Base-by-base conservation (phyloP, 2,329 filamentous ascomycete species). In the Zopfia rhizophila region DNA sequence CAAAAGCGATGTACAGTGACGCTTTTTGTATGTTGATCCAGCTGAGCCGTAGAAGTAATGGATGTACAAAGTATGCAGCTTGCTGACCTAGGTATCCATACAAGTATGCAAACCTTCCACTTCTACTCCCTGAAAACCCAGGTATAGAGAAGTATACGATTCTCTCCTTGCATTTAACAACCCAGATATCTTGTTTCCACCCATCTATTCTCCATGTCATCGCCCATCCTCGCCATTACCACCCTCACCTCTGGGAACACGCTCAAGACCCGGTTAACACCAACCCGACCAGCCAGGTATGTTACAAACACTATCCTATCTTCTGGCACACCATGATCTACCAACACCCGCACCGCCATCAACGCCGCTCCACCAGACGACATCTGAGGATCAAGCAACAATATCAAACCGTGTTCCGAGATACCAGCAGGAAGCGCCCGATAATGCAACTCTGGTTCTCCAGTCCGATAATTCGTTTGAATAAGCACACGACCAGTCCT, bases 321-420 rank as follows among this genome's bases (percentile, higher is more conserved):
- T 66, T 94, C 87, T 5, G 84, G 76, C 5, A 97, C 92, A 8
- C 94, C 94, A 65, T 97, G 92, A 69, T 99, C 94, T 12, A 96
- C 85, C 40, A 99, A 77, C n/a, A 97, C 90, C 65, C 94, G 89
- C 29, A 97, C 92, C 1, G 94, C 91, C 94, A 99, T 99, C 46
- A 99, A 76, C 4, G 84, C 85, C 10, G 85, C 84, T 24, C 92
- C 93, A 30, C 94, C 94, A 51, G 88, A 92, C 18, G 90, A 91
- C 89, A 97, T 97, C 68, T 99, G 94, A 11, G 92, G 87, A 70
- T 97, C 94, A 14, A 97, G 78, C 6, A 99, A 78, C 49, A 99
- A 78, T 13, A 99, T 91, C 37, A 88, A 88, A 55, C 90, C 86
- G 65, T 96, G 89, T 29, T 82, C 72, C 48, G 82, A 75, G 44